Evolutionary conservation across 164 flowering plant species (phyloP), one percentile per base, ranked within the genome.

Genomic region (Berberis vulgaris): DNA sequence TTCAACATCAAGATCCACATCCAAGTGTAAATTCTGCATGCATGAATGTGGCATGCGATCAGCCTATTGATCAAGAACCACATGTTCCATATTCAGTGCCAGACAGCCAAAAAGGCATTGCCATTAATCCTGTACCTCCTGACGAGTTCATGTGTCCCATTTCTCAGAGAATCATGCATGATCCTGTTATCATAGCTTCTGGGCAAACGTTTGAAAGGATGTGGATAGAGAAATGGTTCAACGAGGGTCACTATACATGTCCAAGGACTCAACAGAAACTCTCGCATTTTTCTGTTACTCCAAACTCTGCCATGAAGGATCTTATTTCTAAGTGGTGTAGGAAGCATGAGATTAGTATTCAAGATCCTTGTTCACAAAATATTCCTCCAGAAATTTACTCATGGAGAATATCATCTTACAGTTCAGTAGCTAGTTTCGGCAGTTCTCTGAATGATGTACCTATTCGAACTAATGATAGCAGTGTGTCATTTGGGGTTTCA

Each of bases 151-250:
- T 60, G 56, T 92, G 98, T 69, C 88, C 88, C n/a, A 63, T 92
- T 65, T 92, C 98, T 49, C 61, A 49, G 12, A 80, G 71, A 69
- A 46, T 92, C 66, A 89, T 92, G 93, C 73, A 70, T 73, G 98
- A 89, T 74, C 98, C 98, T 8, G 96, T 92, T 53, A 65, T 84
- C 60, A 86, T 92, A 71, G 82, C 86, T 62, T 87, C 98, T 53
- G 98, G 98, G 5, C 79, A 82, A 74, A 86, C 98, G 54, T 92
- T 76, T 78, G 98, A 92, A 66, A 83, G 91, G 79, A 55, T 72
- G 47, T 84, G 83, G 85, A 89, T 89, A 61, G 81, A 86, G 71
- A 89, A 77, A 71, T 92, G 98, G 98, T 79, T 92, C 66, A 78
- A 75, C 61, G 91, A 89, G 65, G 98, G 95, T 62, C 70, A 92